phyloP scores from a whole-genome alignment of 495 filamentous ascomycete species.

The Neurospora tetrasperma region DNA sequence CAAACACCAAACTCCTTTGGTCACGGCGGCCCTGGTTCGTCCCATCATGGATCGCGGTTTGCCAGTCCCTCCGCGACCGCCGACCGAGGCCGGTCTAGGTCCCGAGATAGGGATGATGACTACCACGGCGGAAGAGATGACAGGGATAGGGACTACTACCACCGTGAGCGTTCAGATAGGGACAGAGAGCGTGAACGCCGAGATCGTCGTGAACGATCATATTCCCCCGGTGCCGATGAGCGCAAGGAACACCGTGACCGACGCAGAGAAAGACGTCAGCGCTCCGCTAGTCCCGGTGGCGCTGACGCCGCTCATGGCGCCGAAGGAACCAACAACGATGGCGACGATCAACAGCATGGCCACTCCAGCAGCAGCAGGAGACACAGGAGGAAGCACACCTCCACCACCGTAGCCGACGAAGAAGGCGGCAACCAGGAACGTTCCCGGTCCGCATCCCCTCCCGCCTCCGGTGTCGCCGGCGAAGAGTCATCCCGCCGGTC shows the following conservation, averaged over 20 bases:
- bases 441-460: conserved; percentile 42
- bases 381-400: conserved; percentile 36
- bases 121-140: conserved; percentile 16
- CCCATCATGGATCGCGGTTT: not conserved
- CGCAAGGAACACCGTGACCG: conserved; percentile 31
- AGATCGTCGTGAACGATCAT: conserved; percentile 10
- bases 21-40: not conserved
- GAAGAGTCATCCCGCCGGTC: conserved; percentile 35
- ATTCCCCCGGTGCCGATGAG: conserved; percentile 24
- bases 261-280: not conserved
- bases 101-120: conserved; percentile 11
- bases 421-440: conserved; percentile 29
- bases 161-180: conserved; percentile 20
- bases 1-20: conserved; percentile 18
- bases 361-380: conserved; percentile 31
- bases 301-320: conserved; percentile 38
- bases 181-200: conserved; percentile 20
- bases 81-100: conserved; percentile 7
- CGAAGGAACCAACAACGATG: conserved; percentile 44
- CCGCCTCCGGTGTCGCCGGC: conserved; percentile 10
- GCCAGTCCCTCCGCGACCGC: not conserved
- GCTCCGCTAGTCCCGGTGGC: conserved; percentile 9
- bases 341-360: conserved; percentile 38
- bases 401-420: conserved; percentile 20
- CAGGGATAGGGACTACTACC: conserved; percentile 13